These are phyloP conservation scores for Leccinum ochraceum DNA, from an alignment of 768 basidiomycete species.

Conservation along the genomic window DNA sequence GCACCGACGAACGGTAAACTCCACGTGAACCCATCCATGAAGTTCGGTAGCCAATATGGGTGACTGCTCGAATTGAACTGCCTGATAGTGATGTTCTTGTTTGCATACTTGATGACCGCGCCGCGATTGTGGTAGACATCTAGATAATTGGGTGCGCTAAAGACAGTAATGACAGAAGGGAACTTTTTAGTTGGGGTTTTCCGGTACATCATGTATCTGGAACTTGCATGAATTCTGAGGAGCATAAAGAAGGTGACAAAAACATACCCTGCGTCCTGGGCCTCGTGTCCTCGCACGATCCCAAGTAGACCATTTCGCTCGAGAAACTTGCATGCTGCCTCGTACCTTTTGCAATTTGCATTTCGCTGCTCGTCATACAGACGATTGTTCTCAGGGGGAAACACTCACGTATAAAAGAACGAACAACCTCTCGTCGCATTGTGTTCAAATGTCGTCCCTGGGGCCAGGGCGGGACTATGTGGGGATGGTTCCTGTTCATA, in stretches of 20 bases:
- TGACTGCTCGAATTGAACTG: constrained; percentile 81
- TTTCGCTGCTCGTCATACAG: constrained; percentile 2
- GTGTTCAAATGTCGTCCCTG: constrained; percentile 66
- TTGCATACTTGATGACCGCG: constrained; percentile 96
- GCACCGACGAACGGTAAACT: constrained; percentile 96
- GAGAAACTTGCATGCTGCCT: constrained; percentile 93
- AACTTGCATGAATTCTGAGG: neutral
- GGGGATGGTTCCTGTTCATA: constrained; percentile 62
- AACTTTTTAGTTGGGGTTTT: constrained; percentile 95
- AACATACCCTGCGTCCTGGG: constrained; percentile 90
- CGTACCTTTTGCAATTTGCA: constrained; percentile 52
- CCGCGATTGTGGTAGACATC: constrained; percentile 98
- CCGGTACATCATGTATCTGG: constrained; percentile 89
- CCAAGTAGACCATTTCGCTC: constrained; percentile 89
- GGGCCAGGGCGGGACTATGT: constrained; percentile 53
- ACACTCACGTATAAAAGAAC: constrained; percentile 84
- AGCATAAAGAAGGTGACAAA: neutral
- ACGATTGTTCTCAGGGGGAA: neutral
- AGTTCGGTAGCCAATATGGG: constrained; percentile 97
- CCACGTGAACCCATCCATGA: constrained; percentile 99
- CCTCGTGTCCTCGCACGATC: constrained; percentile 96
- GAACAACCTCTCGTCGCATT: constrained; percentile 91
- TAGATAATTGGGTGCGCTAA: constrained; percentile 96
- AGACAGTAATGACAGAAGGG: constrained; percentile 97
- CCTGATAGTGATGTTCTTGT: constrained; percentile 95